These are phyloP conservation scores for Mycotypha africana DNA, from an alignment of 371 early-diverging fungal genomes.

Conservation along the genomic window DNA sequence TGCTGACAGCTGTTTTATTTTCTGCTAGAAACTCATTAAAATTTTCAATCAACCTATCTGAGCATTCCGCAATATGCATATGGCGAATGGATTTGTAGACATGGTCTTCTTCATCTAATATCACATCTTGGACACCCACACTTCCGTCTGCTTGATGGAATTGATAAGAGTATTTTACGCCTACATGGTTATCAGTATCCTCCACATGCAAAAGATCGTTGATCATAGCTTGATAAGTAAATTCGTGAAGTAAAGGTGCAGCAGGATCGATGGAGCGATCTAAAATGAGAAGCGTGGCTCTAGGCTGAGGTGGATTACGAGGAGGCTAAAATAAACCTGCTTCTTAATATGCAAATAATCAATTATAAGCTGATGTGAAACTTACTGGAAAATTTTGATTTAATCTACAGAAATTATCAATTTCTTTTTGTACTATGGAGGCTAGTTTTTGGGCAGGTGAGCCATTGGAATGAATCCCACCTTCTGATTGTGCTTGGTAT, in stretches of 20 bases:
- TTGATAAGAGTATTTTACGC: constrained; percentile 53
- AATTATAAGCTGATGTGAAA: background rate
- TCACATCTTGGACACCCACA: constrained; percentile 49
- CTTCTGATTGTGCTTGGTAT: constrained; percentile 68
- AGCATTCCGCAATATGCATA: constrained; percentile 91
- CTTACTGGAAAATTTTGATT: constrained; percentile 60
- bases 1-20: constrained; percentile 40
- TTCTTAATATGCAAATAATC: background rate
- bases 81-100: constrained; percentile 84
- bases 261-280: constrained; percentile 85
- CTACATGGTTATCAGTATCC: constrained; percentile 47
- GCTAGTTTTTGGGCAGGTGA: constrained; percentile 51
- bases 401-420: constrained; percentile 56
- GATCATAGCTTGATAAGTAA: constrained; percentile 94
- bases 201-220: constrained; percentile 80
- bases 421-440: constrained; percentile 62
- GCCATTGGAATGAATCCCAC: constrained; percentile 51
- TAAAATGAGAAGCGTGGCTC: constrained; percentile 77
- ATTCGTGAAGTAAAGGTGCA: constrained; percentile 91
- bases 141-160: constrained; percentile 45
- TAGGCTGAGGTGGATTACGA: constrained; percentile 46
- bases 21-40: constrained; percentile 76
- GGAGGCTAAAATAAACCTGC: constrained; percentile 25
- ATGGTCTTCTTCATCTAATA: constrained; percentile 70
- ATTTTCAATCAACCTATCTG: constrained; percentile 71